These are phyloP conservation scores for Globisporangium nodosum DNA, from an alignment of 352 stramenopile genomes.

Conservation along the genomic window DNA sequence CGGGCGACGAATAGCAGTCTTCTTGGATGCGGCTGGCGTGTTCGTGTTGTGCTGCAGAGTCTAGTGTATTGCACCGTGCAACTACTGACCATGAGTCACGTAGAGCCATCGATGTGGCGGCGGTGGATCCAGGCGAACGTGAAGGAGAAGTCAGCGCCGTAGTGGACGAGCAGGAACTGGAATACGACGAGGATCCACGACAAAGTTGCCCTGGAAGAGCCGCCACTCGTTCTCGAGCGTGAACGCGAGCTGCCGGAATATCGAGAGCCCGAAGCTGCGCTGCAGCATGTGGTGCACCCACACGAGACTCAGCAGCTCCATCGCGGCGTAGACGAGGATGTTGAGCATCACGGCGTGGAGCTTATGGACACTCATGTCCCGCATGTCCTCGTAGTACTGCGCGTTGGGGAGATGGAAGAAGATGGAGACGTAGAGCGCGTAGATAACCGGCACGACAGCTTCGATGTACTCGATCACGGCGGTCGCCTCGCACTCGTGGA, in stretches of 20 bases:
- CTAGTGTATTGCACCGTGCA: too few species aligned
- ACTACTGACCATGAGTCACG: too few species aligned
- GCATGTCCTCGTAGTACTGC: conserved; percentile 2
- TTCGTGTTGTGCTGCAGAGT: too few species aligned
- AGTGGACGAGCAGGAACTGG: conserved; percentile 1
- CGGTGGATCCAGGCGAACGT: too few species aligned
- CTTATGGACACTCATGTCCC: not conserved
- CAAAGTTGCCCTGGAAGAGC: conserved; percentile 26
- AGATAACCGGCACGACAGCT: not conserved
- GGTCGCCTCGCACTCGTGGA: not conserved
- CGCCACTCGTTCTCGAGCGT: conserved; percentile 24
- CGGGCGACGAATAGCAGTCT: conserved; percentile 5
- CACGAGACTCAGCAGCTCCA: conserved; percentile 24
- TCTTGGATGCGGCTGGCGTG: too few species aligned
- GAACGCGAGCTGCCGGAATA: conserved; percentile 25
- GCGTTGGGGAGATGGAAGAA: conserved; percentile 1
- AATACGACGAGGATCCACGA: conserved; percentile 25
- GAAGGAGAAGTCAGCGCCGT: not conserved
- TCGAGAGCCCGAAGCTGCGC: conserved; percentile 17
- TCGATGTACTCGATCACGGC: conserved; percentile 1
- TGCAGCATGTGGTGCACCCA: conserved; percentile 12
- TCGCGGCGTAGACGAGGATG: conserved; percentile 14
- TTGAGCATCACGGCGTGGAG: conserved; percentile 3
- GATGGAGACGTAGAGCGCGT: not conserved
- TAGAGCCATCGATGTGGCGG: too few species aligned